Conservation (phyloP, 306 rosid species). For the Begonia loranthoides region DNA sequence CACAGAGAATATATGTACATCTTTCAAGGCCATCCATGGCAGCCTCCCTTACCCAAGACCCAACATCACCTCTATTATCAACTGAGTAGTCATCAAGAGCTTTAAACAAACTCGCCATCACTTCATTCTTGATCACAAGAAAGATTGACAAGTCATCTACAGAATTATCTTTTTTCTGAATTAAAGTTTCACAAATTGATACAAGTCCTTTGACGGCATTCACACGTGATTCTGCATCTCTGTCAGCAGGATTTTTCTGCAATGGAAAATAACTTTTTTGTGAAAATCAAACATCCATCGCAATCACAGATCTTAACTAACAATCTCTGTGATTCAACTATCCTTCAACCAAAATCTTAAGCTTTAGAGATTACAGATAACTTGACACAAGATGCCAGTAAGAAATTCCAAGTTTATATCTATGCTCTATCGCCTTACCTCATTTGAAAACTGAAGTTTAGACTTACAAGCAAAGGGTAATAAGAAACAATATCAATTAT, state of each 20-base stretch:
- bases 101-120: slow-evolving; percentile 50
- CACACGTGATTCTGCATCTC: slow-evolving; percentile 94
- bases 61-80: slow-evolving; percentile 97
- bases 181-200: slow-evolving; percentile 69
- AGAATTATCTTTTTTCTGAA: slow-evolving; percentile 27
- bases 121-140: slow-evolving; percentile 56
- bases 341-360: not conserved
- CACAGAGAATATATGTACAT: slow-evolving; percentile 72
- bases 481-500: too few species aligned
- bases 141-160: slow-evolving; percentile 38
- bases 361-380: slow-evolving; percentile 12
- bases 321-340: too few species aligned
- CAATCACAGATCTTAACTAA: too few species aligned
- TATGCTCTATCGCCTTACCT: too few species aligned
- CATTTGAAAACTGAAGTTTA: too few species aligned
- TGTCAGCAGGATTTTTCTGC: slow-evolving; percentile 78
- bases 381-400: too few species aligned
- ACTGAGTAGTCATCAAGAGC: slow-evolving; percentile 93
- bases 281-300: slow-evolving; percentile 2
- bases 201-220: slow-evolving; percentile 85
- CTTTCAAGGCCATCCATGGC: slow-evolving; percentile 81
- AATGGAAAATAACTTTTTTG: slow-evolving; percentile 9
- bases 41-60: slow-evolving; percentile 98
- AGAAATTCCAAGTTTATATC: too few species aligned
- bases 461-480: too few species aligned